phyloP scores from a whole-genome alignment of 2,329 filamentous ascomycete genomes.

The Orbilia oligospora region DNA sequence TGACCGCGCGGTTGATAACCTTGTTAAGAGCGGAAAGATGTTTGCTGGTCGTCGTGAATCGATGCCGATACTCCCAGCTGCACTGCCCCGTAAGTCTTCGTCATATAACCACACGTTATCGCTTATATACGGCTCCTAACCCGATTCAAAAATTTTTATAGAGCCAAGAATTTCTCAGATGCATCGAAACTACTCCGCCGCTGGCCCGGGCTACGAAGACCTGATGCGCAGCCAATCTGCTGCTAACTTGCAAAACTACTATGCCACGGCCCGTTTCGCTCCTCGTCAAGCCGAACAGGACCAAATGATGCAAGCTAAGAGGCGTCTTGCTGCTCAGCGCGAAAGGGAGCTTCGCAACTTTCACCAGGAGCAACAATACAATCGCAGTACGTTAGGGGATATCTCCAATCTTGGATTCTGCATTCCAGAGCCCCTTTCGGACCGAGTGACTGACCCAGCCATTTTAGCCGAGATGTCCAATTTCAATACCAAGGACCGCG shows the following conservation, averaged over 20 bases:
- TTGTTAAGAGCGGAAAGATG: slow-evolving; percentile 96
- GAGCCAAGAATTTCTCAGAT: slow-evolving; percentile 59
- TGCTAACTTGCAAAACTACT: slow-evolving; percentile 91
- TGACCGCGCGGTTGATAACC: slow-evolving; percentile 93
- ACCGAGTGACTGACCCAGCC: slow-evolving; percentile 63
- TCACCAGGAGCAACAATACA: slow-evolving; percentile 99
- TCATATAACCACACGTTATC: slow-evolving; percentile 66
- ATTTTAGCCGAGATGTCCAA: slow-evolving; percentile 76
- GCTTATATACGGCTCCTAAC: slow-evolving; percentile 12
- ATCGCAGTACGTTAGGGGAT: slow-evolving; percentile 86
- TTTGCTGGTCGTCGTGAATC: slow-evolving; percentile 88
- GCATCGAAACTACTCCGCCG: slow-evolving; percentile 64
- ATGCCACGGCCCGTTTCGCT: slow-evolving; percentile 92
- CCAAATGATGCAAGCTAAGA: slow-evolving; percentile 99
- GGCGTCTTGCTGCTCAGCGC: slow-evolving; percentile 98
- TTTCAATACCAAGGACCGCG: slow-evolving; percentile 82
- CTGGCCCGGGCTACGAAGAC: slow-evolving; percentile 66
- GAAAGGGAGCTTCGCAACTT: slow-evolving; percentile 99
- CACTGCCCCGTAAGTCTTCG: slow-evolving; percentile 68
- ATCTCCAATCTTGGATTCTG: not conserved
- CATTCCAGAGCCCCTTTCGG: slow-evolving; percentile 64
- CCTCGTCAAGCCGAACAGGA: slow-evolving; percentile 91
- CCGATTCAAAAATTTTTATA: slow-evolving; percentile 7
- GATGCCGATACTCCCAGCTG: slow-evolving; percentile 75
- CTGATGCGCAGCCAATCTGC: slow-evolving; percentile 79